phyloP scores from a whole-genome alignment of 108 stramenopile species.

The Mediolabrus comicus region DNA sequence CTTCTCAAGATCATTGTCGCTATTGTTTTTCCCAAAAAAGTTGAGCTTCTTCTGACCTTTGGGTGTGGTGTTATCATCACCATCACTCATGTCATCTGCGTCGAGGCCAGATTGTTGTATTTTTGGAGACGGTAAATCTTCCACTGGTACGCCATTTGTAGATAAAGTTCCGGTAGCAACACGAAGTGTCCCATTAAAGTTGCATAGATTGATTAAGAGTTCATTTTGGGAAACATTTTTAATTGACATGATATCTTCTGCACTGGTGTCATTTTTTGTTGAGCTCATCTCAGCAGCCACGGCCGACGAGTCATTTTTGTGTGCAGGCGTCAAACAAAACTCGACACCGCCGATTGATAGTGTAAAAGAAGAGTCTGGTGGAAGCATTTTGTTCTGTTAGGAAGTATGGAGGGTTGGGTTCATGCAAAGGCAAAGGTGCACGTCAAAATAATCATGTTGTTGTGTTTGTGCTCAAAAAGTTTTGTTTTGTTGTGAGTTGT shows the following conservation, averaged over 20 bases:
- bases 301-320: not conserved
- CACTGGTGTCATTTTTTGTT: not conserved
- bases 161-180: not conserved
- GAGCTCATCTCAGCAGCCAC: too few relatives aligned
- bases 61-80: not conserved
- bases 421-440: not conserved
- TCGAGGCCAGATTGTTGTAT: not conserved
- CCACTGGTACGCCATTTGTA: not conserved
- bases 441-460: too few relatives aligned
- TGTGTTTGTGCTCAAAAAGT: too few relatives aligned
- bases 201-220: not conserved
- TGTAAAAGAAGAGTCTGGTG: conserved; percentile 24
- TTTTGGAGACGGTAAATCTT: not conserved
- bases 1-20: not conserved
- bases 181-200: not conserved
- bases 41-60: not conserved
- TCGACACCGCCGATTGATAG: conserved; percentile 46
- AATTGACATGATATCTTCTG: not conserved
- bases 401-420: not conserved
- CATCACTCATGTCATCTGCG: not conserved
- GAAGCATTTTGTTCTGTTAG: not conserved
- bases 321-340: conserved; percentile 28
- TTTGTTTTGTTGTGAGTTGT: too few relatives aligned
- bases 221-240: not conserved
- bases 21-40: not conserved